Base-by-base conservation (phyloP, 2,329 filamentous ascomycete genomes). In the Dendrostoma leiphaemia region DNA sequence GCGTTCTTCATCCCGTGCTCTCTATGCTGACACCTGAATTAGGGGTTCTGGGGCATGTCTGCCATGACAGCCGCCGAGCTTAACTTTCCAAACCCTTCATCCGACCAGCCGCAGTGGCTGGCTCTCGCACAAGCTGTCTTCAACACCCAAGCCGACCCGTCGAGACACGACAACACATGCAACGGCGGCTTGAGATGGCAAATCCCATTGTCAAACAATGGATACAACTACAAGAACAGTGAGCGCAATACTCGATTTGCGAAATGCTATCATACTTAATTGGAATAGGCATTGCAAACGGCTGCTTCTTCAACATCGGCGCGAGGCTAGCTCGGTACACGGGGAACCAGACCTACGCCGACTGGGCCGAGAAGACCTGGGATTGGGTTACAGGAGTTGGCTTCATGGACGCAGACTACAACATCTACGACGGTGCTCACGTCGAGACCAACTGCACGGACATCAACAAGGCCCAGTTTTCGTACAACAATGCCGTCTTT, bases 401-500 rank as follows among this genome's bases (percentile, higher is more conserved):
- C 1, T 78, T 90, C 50, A 79, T 90, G 57, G 76, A 83, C 63
- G 66, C 78, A 6, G 73, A 79, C 3, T 88, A 81, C 65, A 75
- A 79, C 45, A 74, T 89, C 17, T 87, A 78, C 60, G 86, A 88
- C 64, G 86, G 85, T 31, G 78, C 78, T 8, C 76, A 82, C 48
- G 77, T 78, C 37, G 70, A 69, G 12, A 71, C 72, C 34, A 81
- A 84, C 59, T 87, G 84, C 66, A 78, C 74, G 2, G 65, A 73
- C 13, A 68, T 84, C 51, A 77, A 77, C 63, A 69, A 74, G 50
- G 66, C 74, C 4, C 78, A 82, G 55, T 82, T 76, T 69, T 75
- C 78, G 0, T 81, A 92, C 73, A 85, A 81, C 74, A 95, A 95
- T 75, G 88, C 94, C 65, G 92, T 94, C 65, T 94, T 93, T 79